Percentiles rank a stretch among this genome's conserved stretches.
These are phyloP conservation scores for Fusarium sp. DNA, from an alignment of 2,329 filamentous ascomycete genomes.

Conservation along the genomic window DNA sequence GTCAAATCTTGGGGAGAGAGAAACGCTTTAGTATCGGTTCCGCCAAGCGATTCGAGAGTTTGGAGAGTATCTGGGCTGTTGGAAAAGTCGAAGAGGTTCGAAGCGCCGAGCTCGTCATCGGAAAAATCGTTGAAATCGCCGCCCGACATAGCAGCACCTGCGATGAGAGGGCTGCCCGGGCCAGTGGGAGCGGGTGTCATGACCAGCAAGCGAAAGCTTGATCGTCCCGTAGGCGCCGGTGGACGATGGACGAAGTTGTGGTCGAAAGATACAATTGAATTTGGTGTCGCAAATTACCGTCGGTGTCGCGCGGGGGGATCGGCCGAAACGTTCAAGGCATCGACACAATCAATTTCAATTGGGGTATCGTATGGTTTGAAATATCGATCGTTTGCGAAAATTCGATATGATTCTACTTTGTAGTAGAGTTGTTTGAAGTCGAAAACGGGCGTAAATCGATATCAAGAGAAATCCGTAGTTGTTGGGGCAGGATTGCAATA, in stretches of 20 bases:
- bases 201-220: slow-evolving; percentile 50
- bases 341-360: slow-evolving; percentile 26
- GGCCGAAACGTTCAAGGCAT: slow-evolving; percentile 41
- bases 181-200: slow-evolving; percentile 55
- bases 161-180: slow-evolving; percentile 58
- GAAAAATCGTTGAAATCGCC: slow-evolving; percentile 58
- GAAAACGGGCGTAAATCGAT: slow-evolving; percentile 40
- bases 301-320: slow-evolving; percentile 43
- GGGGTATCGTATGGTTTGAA: not conserved
- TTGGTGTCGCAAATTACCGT: slow-evolving; percentile 47
- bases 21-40: slow-evolving; percentile 52
- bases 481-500: slow-evolving; percentile 48
- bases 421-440: slow-evolving; percentile 28
- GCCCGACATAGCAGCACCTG: slow-evolving; percentile 56
- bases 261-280: slow-evolving; percentile 37
- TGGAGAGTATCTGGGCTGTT: slow-evolving; percentile 58
- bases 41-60: slow-evolving; percentile 52
- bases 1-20: slow-evolving; percentile 55
- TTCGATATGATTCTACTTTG: slow-evolving; percentile 20
- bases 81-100: slow-evolving; percentile 56
- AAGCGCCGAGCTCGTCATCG: slow-evolving; percentile 56
- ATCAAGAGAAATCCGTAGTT: slow-evolving; percentile 39
- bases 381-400: not conserved
- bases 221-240: slow-evolving; percentile 37
- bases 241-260: slow-evolving; percentile 23